Base-by-base conservation (phyloP, 2,329 filamentous ascomycete species). In the Scytalidium lignicola region DNA sequence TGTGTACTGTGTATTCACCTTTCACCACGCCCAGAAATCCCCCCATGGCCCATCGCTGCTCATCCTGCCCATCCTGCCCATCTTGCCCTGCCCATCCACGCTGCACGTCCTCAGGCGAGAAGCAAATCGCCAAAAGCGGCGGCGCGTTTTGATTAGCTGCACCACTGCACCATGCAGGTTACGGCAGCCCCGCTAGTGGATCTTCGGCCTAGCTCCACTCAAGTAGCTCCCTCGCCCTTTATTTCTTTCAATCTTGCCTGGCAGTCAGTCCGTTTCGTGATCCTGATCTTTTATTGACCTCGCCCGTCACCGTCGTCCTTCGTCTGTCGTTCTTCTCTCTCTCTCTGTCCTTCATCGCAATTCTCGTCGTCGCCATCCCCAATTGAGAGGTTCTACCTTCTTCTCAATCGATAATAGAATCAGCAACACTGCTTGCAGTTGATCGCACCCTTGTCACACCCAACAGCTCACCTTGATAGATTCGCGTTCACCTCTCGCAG, bases 31-130 rank as follows among this genome's bases (percentile, higher is more conserved):
- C n/a, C n/a, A n/a, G n/a, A n/a, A n/a, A n/a, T n/a, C n/a, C n/a
- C n/a, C n/a, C n/a, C 23, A 5, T 5, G 23, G 23, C 6, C 43
- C 22, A 20, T 29, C 45, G 46, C 46, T 37, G 32, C 41, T 46
- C 48, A 17, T 53, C 48, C 42, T 29, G 15, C 41, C 46, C 28
- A 40, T 40, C 20, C 29, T 46, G 41, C 20, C 44, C 28, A 41
- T 41, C 19, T 26, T 10, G 23, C 23, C 23, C 23, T 6, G 23
- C 23, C 5, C 10, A 10, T 10, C 23, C 23, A 5, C 23, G 23
- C 6, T 26, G 23, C 6, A 5, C 23, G 10, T 5, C n/a, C 6
- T 13, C 32, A 17, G 32, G 32, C n/a, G n/a, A 37, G 15, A 37
- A 17, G 32, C 32, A 37, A 37, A n/a, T n/a, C n/a, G n/a, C n/a